Conservation (phyloP, 2,329 filamentous ascomycete genomes). For the Cercospora beticola region DNA sequence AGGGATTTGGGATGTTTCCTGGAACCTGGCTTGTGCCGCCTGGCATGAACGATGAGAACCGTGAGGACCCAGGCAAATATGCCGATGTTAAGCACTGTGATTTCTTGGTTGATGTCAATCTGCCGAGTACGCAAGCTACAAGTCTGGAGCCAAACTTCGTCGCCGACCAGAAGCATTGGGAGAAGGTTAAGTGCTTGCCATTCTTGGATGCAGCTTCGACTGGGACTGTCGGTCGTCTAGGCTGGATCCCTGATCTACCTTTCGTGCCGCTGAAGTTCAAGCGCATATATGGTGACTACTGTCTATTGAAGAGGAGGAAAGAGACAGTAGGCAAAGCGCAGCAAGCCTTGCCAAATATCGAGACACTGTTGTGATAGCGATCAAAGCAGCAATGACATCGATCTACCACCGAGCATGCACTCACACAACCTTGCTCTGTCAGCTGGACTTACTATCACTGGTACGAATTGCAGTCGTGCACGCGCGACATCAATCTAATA, state of each 20-base stretch:
- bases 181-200: slow-evolving; percentile 68
- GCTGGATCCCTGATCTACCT: slow-evolving; percentile 76
- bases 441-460: neutral
- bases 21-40: slow-evolving; percentile 80
- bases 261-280: slow-evolving; percentile 68
- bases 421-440: neutral
- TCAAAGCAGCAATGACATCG: neutral
- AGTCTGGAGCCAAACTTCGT: slow-evolving; percentile 78
- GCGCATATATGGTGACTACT: slow-evolving; percentile 85
- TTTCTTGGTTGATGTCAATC: slow-evolving; percentile 85
- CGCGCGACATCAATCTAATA: neutral
- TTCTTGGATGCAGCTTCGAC: slow-evolving; percentile 82
- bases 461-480: neutral
- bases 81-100: slow-evolving; percentile 70
- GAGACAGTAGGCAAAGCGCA: slow-evolving; percentile 7
- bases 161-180: slow-evolving; percentile 72
- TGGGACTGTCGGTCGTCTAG: slow-evolving; percentile 67
- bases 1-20: slow-evolving; percentile 67
- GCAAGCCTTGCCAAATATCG: slow-evolving; percentile 19
- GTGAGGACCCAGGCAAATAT: slow-evolving; percentile 86
- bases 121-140: slow-evolving; percentile 60
- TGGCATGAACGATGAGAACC: slow-evolving; percentile 90
- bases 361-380: slow-evolving; percentile 20
- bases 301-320: slow-evolving; percentile 65
- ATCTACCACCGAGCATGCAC: neutral